Evolutionary conservation across 305 asterid species (phyloP).

Genomic region (Fraxinus baroniana): DNA sequence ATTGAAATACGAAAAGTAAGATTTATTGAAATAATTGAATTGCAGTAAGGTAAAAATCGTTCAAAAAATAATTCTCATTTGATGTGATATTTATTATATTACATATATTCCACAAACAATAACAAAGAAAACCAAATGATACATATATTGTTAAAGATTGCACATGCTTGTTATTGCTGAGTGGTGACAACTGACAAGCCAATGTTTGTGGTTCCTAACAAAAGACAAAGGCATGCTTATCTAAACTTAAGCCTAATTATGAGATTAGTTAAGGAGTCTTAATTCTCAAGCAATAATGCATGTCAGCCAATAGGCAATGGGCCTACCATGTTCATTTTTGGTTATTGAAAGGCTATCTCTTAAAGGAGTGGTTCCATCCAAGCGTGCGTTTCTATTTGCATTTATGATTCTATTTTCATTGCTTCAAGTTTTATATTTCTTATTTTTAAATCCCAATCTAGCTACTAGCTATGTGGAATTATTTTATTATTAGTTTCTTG

Average conservation of each 20-base stretch:
- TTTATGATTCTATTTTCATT: background rate
- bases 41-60: too few relatives aligned
- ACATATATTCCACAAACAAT: too few relatives aligned
- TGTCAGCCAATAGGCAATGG: background rate
- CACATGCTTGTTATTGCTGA: background rate
- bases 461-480: too few relatives aligned
- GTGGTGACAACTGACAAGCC: background rate
- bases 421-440: too few relatives aligned
- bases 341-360: background rate
- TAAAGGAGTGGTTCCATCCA: background rate
- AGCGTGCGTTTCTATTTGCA: background rate
- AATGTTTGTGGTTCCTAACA: background rate
- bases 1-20: too few relatives aligned
- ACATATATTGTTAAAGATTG: background rate
- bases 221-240: background rate
- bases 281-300: background rate
- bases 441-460: too few relatives aligned
- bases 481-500: too few relatives aligned
- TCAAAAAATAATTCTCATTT: too few relatives aligned
- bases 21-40: too few relatives aligned
- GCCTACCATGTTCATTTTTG: background rate
- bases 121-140: too few relatives aligned
- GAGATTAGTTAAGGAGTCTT: background rate
- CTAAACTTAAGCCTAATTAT: background rate
- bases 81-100: too few relatives aligned